Evolutionary conservation across 129 eudicot species (phyloP), one percentile per base, ranked within the genome.

Genomic region (Saussurea involucrata): DNA sequence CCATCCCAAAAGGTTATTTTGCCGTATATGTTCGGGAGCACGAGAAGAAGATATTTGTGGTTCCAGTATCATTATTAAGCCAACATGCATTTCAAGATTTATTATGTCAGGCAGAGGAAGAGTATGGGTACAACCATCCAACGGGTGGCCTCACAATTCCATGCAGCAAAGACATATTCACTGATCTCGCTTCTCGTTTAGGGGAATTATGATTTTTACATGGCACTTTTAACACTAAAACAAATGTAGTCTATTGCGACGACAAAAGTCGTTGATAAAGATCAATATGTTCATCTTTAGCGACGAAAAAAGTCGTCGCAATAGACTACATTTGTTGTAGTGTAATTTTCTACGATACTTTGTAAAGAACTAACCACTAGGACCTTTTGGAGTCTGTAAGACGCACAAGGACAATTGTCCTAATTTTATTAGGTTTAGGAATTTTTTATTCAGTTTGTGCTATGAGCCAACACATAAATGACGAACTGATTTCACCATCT

Each of bases 121-220:
- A 86, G 69, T 86, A 78, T 28, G 87, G 87, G 18, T 86, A 78
- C 58, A 13, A 75, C 55, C 89, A 82, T 72, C 90, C 83, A 5
- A 82, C 79, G 85, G 90, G 87, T 9, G 76, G 76, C 37, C 66
- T 72, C 42, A 72, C 76, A 12, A 72, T 72, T 46, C 76, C 66
- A 24, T 64, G 69, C 34, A 68, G 49, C 2, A 75, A 81, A 63
- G 86, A 74, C 1, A 63, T 73, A 20, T 85, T 85, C 78, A 21
- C 73, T n/a, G 71, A 75, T 61, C 66, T 86, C 5, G 82, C 71
- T 6, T 70, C 61, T 37, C 68, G 31, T 6, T 33, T 85, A 2
- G 22, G 63, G 13, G 37, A 60, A 72, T 33, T 21, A 33, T 71
- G 63, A 73, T 22, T 49, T 13, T 1, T 1, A 6, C 27, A 33